Conservation (phyloP, 192 early-diverging fungal genomes). For the Rhizoclosmatium sp. region DNA sequence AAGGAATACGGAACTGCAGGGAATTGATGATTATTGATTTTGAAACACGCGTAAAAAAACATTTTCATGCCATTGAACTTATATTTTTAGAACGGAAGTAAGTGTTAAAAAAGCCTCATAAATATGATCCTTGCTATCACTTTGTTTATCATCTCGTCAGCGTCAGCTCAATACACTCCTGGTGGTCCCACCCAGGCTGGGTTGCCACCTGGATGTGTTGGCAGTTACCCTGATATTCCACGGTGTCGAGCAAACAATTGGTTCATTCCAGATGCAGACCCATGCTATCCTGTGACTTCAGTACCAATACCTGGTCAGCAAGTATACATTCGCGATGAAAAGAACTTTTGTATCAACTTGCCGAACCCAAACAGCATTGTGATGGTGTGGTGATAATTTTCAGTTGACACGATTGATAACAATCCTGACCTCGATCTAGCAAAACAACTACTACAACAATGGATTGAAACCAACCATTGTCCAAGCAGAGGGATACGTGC, state of each 20-base stretch:
- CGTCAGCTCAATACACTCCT: background rate
- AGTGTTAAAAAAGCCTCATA: too few species aligned
- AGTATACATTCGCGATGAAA: slow-evolving; percentile 5
- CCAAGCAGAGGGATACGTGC: slow-evolving; percentile 42
- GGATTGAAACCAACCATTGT: slow-evolving; percentile 44
- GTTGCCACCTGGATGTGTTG: slow-evolving; percentile 23
- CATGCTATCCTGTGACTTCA: background rate
- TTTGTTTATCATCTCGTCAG: too few species aligned
- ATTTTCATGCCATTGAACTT: too few species aligned
- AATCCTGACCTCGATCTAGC: background rate
- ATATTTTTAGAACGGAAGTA: too few species aligned
- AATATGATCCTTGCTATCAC: too few species aligned
- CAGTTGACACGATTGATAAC: background rate
- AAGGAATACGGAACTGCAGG: slow-evolving; percentile 51
- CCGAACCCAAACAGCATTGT: slow-evolving; percentile 31
- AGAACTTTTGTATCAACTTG: slow-evolving; percentile 45
- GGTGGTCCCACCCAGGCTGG: slow-evolving; percentile 7
- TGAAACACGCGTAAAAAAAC: too few species aligned
- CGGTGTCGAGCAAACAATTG: background rate
- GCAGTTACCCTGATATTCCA: slow-evolving; percentile 1
- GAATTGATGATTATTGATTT: background rate
- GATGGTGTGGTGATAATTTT: slow-evolving; percentile 21
- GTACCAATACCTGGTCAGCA: background rate
- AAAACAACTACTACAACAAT: slow-evolving; percentile 29
- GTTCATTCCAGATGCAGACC: background rate